These are phyloP conservation scores for Epichloe sibirici DNA, from an alignment of 2,329 filamentous ascomycete species.

Conservation along the genomic window DNA sequence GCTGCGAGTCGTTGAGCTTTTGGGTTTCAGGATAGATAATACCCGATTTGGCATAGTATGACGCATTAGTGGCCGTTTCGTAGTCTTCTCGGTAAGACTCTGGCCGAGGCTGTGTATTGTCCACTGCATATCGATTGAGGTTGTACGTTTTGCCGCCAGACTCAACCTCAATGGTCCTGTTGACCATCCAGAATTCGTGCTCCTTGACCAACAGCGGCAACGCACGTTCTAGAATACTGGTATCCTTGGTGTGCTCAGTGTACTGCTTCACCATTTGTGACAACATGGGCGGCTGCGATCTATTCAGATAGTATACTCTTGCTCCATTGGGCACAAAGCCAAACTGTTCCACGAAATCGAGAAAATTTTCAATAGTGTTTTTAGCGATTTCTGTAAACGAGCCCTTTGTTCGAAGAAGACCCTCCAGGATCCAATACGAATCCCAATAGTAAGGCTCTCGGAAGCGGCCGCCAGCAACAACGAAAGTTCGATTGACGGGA, in stretches of 20 bases:
- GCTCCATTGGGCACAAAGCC: slow-evolving; percentile 59
- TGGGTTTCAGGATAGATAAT: slow-evolving; percentile 42
- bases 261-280: slow-evolving; percentile 55
- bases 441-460: slow-evolving; percentile 63
- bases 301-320: slow-evolving; percentile 55
- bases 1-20: slow-evolving; percentile 39
- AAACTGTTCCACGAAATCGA: slow-evolving; percentile 51
- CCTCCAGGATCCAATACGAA: slow-evolving; percentile 56
- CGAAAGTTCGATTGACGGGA: slow-evolving; percentile 53
- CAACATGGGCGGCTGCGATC: slow-evolving; percentile 54
- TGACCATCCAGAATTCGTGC: slow-evolving; percentile 49
- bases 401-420: slow-evolving; percentile 51
- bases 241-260: slow-evolving; percentile 52
- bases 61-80: slow-evolving; percentile 49
- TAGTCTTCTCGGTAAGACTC: slow-evolving; percentile 58
- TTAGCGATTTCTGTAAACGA: slow-evolving; percentile 49
- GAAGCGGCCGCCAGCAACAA: slow-evolving; percentile 61
- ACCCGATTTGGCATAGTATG: slow-evolving; percentile 47
- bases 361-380: slow-evolving; percentile 59
- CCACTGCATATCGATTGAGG: slow-evolving; percentile 46
- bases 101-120: slow-evolving; percentile 53
- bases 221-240: slow-evolving; percentile 45
- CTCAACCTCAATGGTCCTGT: slow-evolving; percentile 44
- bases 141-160: slow-evolving; percentile 35
- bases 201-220: slow-evolving; percentile 51